phyloP scores from a whole-genome alignment of 1,139 yeast genomes.

The Saccharomyces hybrid region DNA sequence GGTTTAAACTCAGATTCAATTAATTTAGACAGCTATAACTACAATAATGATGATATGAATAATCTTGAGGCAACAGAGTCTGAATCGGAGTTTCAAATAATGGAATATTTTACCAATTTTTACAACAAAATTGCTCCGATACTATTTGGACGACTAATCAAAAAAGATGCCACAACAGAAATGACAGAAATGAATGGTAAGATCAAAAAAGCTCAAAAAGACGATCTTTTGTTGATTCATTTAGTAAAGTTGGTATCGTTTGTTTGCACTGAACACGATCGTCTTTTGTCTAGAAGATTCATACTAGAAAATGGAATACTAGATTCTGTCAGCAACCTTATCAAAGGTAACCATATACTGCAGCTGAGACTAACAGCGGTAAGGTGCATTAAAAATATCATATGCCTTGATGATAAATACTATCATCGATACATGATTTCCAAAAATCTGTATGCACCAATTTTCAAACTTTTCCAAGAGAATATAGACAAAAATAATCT shows the following conservation, averaged over 20 bases:
- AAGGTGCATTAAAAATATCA: slow-evolving; percentile 53
- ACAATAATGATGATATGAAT: slow-evolving; percentile 10
- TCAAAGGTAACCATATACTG: slow-evolving; percentile 35
- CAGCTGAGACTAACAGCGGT: slow-evolving; percentile 60
- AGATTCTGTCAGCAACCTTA: slow-evolving; percentile 45
- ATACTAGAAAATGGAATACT: slow-evolving; percentile 51
- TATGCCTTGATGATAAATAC: slow-evolving; percentile 53
- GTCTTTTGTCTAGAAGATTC: slow-evolving; percentile 49
- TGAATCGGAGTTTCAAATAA: slow-evolving; percentile 33
- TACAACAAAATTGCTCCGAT: slow-evolving; percentile 54
- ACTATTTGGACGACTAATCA: slow-evolving; percentile 46
- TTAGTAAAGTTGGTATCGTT: slow-evolving; percentile 66
- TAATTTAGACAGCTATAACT: slow-evolving; percentile 11
- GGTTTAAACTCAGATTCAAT: slow-evolving; percentile 6
- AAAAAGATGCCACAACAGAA: slow-evolving; percentile 12
- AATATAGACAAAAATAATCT: slow-evolving; percentile 52
- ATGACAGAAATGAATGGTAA: slow-evolving; percentile 3
- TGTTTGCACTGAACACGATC: slow-evolving; percentile 58
- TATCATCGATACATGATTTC: slow-evolving; percentile 52
- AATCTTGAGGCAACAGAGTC: slow-evolving; percentile 10
- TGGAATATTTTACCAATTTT: slow-evolving; percentile 51
- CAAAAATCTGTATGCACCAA: slow-evolving; percentile 45
- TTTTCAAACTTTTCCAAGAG: slow-evolving; percentile 46
- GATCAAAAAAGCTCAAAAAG: slow-evolving; percentile 22
- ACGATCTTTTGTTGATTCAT: slow-evolving; percentile 47